These are phyloP conservation scores for Diplocarpon rosae DNA, from an alignment of 2,329 filamentous ascomycete species.

Conservation along the genomic window DNA sequence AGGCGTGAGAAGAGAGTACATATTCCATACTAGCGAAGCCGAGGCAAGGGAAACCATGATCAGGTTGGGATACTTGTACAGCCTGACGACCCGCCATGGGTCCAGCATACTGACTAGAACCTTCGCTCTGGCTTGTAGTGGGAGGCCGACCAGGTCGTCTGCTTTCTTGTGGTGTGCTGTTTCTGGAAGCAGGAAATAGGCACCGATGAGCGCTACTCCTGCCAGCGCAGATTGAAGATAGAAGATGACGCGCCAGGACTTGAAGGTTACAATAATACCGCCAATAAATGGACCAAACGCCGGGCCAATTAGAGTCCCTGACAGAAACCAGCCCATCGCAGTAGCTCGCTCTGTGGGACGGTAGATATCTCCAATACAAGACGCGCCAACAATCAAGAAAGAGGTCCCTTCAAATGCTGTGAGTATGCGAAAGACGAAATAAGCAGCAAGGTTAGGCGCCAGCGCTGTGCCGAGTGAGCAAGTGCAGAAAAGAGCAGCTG, in stretches of 20 bases:
- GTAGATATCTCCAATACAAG: slow-evolving; percentile 56
- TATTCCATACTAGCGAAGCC: slow-evolving; percentile 61
- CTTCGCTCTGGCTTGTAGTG: slow-evolving; percentile 35
- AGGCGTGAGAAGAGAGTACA: slow-evolving; percentile 56
- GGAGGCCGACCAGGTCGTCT: slow-evolving; percentile 47
- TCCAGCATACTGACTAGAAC: slow-evolving; percentile 55
- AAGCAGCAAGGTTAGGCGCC: slow-evolving; percentile 57
- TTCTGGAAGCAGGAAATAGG: slow-evolving; percentile 59
- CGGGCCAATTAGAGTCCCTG: slow-evolving; percentile 60
- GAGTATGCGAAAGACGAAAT: slow-evolving; percentile 64
- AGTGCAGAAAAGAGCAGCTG: slow-evolving; percentile 51
- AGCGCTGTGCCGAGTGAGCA: slow-evolving; percentile 65
- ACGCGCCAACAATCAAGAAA: slow-evolving; percentile 61
- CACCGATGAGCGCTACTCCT: slow-evolving; percentile 44
- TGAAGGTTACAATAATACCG: slow-evolving; percentile 66
- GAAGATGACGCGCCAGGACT: slow-evolving; percentile 64
- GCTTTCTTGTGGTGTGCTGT: slow-evolving; percentile 57
- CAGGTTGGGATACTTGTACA: slow-evolving; percentile 61
- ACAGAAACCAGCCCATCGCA: slow-evolving; percentile 63
- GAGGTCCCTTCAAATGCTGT: slow-evolving; percentile 67
- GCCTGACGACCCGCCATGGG: slow-evolving; percentile 49
- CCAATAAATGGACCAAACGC: slow-evolving; percentile 60
- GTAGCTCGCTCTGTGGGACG: slow-evolving; percentile 58
- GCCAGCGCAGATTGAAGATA: slow-evolving; percentile 65
- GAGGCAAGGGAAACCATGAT: slow-evolving; percentile 50